Evolutionary conservation across 2,329 filamentous ascomycete species (phyloP), one percentile per base, ranked within the genome.

Genomic region (Decorospora gaudefroyi): DNA sequence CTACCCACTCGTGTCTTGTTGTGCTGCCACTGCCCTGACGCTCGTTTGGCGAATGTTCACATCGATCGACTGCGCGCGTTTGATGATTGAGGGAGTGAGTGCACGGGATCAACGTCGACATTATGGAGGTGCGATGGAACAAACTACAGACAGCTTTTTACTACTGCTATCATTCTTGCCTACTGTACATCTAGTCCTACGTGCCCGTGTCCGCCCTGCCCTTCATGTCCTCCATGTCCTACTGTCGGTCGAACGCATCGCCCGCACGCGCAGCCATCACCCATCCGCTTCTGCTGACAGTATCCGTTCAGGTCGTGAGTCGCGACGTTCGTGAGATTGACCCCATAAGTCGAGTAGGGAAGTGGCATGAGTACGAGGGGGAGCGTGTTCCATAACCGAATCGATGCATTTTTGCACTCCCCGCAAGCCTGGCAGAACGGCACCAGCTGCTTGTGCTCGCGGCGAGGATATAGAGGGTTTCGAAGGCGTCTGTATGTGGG

Each of bases 71-170:
- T 32, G 7, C 3, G 30, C 30, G 30, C n/a, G 9, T 29, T 29
- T 29, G 27, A 15, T 29, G 27, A 29, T 29, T 29, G 27, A 29
- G 27, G 27, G 27, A 29, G 27, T 29, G 27, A 13, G 4, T 29
- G 27, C 27, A 29, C 27, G 16, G 12, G 3, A 29, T 29, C 27
- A 29, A 15, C 27, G 27, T 29, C 27, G 27, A 29, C 27, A 29
- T 29, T n/a, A n/a, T n/a, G n/a, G n/a, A n/a, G n/a, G n/a, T n/a
- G n/a, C n/a, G n/a, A n/a, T n/a, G n/a, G n/a, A 32, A 18, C 30
- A 18, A 32, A 32, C 30, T 21, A 32, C 17, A 32, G 30, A 34
- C 31, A 34, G n/a, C 31, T 34, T 34, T 18, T 34, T 34, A 34
- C 31, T 12, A 34, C 31, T 23, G 19, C 31, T 34, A 34, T 34